phyloP scores from a whole-genome alignment of 2,329 filamentous ascomycete genomes.

The Penicillium polonicum region DNA sequence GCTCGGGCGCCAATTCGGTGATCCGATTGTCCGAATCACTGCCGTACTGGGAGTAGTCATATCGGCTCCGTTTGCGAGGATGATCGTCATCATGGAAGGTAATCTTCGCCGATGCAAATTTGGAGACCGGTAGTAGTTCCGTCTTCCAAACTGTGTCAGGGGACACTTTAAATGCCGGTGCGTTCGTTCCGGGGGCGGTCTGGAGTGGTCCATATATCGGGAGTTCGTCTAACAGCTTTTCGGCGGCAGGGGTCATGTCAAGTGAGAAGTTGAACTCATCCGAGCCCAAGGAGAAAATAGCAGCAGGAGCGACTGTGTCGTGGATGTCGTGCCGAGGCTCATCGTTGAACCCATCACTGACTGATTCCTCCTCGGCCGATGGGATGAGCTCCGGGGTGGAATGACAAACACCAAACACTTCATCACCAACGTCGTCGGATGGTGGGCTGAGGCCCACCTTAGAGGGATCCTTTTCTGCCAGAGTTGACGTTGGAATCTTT shows the following conservation, averaged over 20 bases:
- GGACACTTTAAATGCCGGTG: constrained; percentile 58
- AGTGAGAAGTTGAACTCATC: constrained; percentile 80
- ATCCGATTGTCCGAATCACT: constrained; percentile 57
- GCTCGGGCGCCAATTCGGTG: constrained; percentile 62
- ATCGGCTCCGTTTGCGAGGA: constrained; percentile 76
- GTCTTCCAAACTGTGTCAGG: constrained; percentile 72
- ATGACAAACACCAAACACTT: constrained; percentile 42
- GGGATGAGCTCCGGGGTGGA: constrained; percentile 67
- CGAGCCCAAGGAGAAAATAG: constrained; percentile 77
- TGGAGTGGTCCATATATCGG: constrained; percentile 69
- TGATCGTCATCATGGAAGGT: constrained; percentile 65
- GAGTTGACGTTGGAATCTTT: constrained; percentile 33
- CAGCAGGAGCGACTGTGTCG: constrained; percentile 61
- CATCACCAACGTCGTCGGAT: constrained; percentile 35
- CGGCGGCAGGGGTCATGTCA: constrained; percentile 69
- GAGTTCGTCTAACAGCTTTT: constrained; percentile 75
- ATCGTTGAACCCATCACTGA: constrained; percentile 48
- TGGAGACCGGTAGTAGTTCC: constrained; percentile 79
- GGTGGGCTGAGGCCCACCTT: constrained; percentile 34
- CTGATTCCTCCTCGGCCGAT: constrained; percentile 61
- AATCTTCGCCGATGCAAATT: constrained; percentile 80
- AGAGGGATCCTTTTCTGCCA: constrained; percentile 23
- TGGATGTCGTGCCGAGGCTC: constrained; percentile 46
- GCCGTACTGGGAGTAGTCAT: constrained; percentile 72
- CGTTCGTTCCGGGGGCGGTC: constrained; percentile 58